Conservation (phyloP, 1,284 basidiomycete genomes). For the Moesziomyces sp. region DNA sequence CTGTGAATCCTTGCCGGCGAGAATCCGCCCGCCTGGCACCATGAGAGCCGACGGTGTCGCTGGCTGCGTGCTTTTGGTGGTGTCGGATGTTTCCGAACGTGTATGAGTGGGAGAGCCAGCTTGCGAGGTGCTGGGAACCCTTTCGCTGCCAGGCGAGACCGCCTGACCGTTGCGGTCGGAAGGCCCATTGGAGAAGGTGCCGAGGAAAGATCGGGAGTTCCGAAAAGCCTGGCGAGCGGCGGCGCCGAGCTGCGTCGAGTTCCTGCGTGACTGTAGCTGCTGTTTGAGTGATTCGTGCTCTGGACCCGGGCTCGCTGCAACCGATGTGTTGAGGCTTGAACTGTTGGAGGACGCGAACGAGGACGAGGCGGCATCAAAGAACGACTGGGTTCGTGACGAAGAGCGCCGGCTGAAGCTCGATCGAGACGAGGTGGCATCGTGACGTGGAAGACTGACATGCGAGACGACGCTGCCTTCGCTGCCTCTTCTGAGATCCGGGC, state of each 20-base stretch:
- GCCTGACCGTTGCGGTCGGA: slow-evolving; percentile 2
- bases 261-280: slow-evolving; percentile 6
- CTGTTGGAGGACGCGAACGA: slow-evolving; percentile 1
- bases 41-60: no score
- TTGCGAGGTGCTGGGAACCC: no score
- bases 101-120: no score
- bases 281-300: slow-evolving; percentile 1
- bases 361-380: slow-evolving; percentile 11
- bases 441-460: slow-evolving; percentile 9
- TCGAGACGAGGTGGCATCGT: slow-evolving; percentile 4
- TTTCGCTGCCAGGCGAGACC: not conserved
- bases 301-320: slow-evolving; percentile 12
- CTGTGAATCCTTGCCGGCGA: no score
- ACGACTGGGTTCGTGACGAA: not conserved
- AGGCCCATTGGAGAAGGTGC: slow-evolving; percentile 8
- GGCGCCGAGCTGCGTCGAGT: slow-evolving; percentile 27
- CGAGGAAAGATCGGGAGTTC: slow-evolving; percentile 31
- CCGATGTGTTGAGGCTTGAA: slow-evolving; percentile 5
- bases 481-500: slow-evolving; percentile 14
- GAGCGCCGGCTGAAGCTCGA: slow-evolving; percentile 6
- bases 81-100: no score
- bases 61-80: no score
- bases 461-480: slow-evolving; percentile 34
- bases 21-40: no score
- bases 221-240: slow-evolving; percentile 21